These are phyloP conservation scores for Cystobasidium ongulense DNA, from an alignment of 768 basidiomycete genomes.

Conservation along the genomic window DNA sequence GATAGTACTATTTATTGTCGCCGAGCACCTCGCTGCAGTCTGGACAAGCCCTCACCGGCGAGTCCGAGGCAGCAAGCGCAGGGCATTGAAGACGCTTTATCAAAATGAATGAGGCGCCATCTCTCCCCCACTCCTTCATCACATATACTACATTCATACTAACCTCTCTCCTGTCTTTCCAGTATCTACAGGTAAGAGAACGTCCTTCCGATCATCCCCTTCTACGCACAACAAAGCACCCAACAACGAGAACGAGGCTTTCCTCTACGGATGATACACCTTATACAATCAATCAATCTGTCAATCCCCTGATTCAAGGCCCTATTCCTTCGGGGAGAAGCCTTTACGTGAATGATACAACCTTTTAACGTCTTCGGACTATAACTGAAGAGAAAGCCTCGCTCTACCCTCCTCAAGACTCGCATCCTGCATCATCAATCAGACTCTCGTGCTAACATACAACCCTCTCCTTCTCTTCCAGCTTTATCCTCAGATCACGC, in stretches of 20 bases:
- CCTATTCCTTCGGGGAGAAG: not conserved
- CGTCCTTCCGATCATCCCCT: not conserved
- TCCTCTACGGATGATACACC: constrained; percentile 9
- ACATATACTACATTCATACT: not conserved
- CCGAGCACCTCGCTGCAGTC: not conserved
- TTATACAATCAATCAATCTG: constrained; percentile 48
- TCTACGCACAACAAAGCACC: not conserved
- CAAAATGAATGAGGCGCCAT: not conserved
- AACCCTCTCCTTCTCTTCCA: constrained; percentile 22
- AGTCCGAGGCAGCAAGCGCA: not conserved
- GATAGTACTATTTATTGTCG: constrained; percentile 14
- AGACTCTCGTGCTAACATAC: constrained; percentile 1
- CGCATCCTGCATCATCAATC: not conserved
- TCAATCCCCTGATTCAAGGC: constrained; percentile 51
- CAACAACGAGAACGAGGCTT: not conserved
- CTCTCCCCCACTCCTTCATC: not conserved
- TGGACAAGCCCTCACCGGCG: not conserved
- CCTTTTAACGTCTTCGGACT: constrained; percentile 25
- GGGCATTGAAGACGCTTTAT: not conserved
- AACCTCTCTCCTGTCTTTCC: not conserved
- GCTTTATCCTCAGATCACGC: not conserved
- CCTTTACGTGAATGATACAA: constrained; percentile 33
- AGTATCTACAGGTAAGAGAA: not conserved
- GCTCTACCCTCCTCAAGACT: not conserved
- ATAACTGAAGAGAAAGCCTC: not conserved